These are phyloP conservation scores for Quercus robur DNA, from an alignment of 306 rosid genomes.

Conservation along the genomic window DNA sequence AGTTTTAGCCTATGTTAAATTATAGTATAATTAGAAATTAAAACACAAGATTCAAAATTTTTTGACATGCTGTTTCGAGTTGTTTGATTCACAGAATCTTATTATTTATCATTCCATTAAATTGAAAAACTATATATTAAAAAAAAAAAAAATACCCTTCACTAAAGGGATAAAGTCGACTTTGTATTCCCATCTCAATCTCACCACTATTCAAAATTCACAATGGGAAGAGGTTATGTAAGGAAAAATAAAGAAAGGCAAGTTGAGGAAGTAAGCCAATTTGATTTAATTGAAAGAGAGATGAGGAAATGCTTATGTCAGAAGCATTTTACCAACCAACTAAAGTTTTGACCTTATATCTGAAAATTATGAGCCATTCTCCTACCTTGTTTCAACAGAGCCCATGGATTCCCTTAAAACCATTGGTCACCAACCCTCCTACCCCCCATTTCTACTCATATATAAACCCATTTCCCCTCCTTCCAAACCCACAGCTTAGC, in stretches of 20 bases:
- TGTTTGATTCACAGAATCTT: no score
- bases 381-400: slow-evolving; percentile 28
- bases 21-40: no score
- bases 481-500: not conserved
- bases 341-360: not conserved
- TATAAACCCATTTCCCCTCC: slow-evolving; percentile 13
- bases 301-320: not conserved
- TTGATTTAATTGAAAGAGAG: no score
- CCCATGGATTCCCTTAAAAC: slow-evolving; percentile 31
- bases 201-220: no score
- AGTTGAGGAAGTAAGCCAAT: not conserved
- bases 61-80: no score
- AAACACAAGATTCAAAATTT: no score
- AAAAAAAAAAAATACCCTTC: no score
- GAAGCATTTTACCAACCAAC: slow-evolving; percentile 23
- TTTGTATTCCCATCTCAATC: no score
- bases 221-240: not conserved
- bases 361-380: not conserved
- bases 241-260: not conserved
- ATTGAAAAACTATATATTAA: no score
- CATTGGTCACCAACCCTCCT: slow-evolving; percentile 24
- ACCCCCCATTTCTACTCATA: not conserved
- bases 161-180: no score
- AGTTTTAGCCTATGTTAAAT: no score
- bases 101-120: no score